Percentiles rank a stretch among this genome's conserved stretches.
phyloP scores from a whole-genome alignment of 352 stramenopile species.

The Phytopythium oedochilum region DNA sequence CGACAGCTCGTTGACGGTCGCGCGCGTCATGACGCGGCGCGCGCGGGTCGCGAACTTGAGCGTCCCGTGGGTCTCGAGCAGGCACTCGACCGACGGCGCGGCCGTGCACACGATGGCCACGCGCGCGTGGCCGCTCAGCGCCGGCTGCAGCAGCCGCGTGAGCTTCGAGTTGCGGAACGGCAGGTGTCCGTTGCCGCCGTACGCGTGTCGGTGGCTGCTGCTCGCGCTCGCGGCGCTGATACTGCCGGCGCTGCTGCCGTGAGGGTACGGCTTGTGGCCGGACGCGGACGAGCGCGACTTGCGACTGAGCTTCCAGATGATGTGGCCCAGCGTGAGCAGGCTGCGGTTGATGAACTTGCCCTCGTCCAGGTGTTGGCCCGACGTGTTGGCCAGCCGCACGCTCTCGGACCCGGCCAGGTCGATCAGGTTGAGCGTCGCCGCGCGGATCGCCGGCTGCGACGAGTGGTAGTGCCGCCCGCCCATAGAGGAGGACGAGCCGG shows the following conservation, averaged over 20 bases:
- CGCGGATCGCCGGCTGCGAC: slow-evolving; percentile 32
- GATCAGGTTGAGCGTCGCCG: slow-evolving; percentile 88
- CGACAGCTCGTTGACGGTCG: slow-evolving; percentile 81
- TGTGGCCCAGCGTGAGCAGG: slow-evolving; percentile 90
- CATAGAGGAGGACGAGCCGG: too few relatives aligned
- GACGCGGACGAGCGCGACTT: slow-evolving; percentile 3
- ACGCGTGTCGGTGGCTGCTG: slow-evolving; percentile 8
- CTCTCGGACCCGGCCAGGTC: slow-evolving; percentile 89
- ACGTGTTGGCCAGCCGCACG: slow-evolving; percentile 77
- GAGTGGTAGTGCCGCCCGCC: slow-evolving; percentile 3
- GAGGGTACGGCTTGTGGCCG: not conserved
- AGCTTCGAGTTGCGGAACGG: slow-evolving; percentile 98
- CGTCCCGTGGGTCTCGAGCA: slow-evolving; percentile 93
- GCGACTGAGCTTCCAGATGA: slow-evolving; percentile 92
- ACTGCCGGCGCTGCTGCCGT: slow-evolving; percentile 9
- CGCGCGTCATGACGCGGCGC: slow-evolving; percentile 90
- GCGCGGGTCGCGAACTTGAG: slow-evolving; percentile 95
- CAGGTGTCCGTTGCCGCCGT: slow-evolving; percentile 54
- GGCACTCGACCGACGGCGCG: slow-evolving; percentile 91
- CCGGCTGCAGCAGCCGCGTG: slow-evolving; percentile 96
- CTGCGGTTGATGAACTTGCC: slow-evolving; percentile 90
- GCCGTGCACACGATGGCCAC: slow-evolving; percentile 97
- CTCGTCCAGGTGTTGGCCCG: slow-evolving; percentile 74
- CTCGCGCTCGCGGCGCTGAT: slow-evolving; percentile 16
- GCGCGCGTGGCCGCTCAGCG: slow-evolving; percentile 92